phyloP scores from a whole-genome alignment of 2,329 filamentous ascomycete species.

The Phymatotrichopsis omnivora region DNA sequence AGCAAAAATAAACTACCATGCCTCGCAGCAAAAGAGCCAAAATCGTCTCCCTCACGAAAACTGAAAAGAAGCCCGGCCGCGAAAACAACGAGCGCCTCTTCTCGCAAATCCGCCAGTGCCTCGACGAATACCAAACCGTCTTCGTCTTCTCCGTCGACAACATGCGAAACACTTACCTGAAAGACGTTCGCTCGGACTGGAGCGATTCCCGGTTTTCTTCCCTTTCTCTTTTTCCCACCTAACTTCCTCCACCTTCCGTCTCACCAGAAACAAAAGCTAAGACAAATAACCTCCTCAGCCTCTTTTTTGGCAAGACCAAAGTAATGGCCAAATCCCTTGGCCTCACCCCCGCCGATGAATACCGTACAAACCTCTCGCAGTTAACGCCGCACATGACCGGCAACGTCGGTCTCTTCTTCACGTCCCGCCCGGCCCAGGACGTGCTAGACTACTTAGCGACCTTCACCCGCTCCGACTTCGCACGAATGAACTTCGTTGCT shows the following conservation, averaged over 20 bases:
- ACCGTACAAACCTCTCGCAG: constrained; percentile 35
- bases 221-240: constrained; percentile 12
- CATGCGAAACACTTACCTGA: constrained; percentile 95
- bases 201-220: constrained; percentile 61
- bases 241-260: background rate
- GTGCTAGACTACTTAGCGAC: constrained; percentile 62
- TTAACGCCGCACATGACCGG: constrained; percentile 65
- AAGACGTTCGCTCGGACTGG: constrained; percentile 77
- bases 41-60: constrained; percentile 81
- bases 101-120: constrained; percentile 72
- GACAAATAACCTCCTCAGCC: constrained; percentile 41
- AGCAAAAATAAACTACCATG: constrained; percentile 46
- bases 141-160: constrained; percentile 93
- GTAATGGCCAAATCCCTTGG: constrained; percentile 96
- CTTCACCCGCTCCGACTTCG: constrained; percentile 74
- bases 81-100: constrained; percentile 79
- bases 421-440: constrained; percentile 58
- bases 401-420: constrained; percentile 83
- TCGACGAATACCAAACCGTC: constrained; percentile 78
- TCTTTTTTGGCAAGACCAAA: constrained; percentile 99
- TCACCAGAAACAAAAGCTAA: constrained; percentile 19
- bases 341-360: constrained; percentile 62
- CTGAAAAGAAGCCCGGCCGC: constrained; percentile 85
- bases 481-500: constrained; percentile 70
- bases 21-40: constrained; percentile 92